phyloP scores from a whole-genome alignment of 148 eudicot species.

The Nyssa sinensis region DNA sequence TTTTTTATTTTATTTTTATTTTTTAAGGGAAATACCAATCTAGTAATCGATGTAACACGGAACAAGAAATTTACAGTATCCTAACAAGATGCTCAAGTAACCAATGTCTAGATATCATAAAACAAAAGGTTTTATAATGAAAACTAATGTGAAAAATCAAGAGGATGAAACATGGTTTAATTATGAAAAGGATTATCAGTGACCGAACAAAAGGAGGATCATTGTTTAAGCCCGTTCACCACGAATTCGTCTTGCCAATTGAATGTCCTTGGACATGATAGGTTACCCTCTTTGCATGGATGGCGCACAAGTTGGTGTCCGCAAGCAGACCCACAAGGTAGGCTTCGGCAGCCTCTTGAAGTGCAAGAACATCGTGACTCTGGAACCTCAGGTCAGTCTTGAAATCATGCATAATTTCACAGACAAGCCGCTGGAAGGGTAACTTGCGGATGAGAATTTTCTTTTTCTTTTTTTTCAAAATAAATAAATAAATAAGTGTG shows the following conservation, averaged over 20 bases:
- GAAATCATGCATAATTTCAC: slow-evolving; percentile 68
- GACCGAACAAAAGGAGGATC: not conserved
- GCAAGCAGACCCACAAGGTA: slow-evolving; percentile 42
- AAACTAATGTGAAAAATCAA: no score
- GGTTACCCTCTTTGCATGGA: slow-evolving; percentile 46
- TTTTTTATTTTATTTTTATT: no score
- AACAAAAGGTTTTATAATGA: no score
- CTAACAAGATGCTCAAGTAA: not conserved
- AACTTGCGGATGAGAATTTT: slow-evolving; percentile 65
- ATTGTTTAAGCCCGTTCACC: slow-evolving; percentile 39
- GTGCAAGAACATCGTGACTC: slow-evolving; percentile 46
- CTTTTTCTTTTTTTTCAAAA: slow-evolving; percentile 73
- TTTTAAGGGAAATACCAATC: no score
- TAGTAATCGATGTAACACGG: not conserved
- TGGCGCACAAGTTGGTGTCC: slow-evolving; percentile 32
- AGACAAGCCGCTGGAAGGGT: slow-evolving; percentile 67
- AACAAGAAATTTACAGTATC: not conserved
- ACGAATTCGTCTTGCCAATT: slow-evolving; percentile 45
- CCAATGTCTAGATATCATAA: not conserved
- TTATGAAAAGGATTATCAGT: not conserved
- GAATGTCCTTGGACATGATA: slow-evolving; percentile 50
- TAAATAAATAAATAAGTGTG: no score
- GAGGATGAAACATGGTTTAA: not conserved
- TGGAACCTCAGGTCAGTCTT: slow-evolving; percentile 60
- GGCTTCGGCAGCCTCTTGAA: slow-evolving; percentile 44